Conservation (phyloP, 2,329 filamentous ascomycete genomes). For the Apiospora saccharicola region DNA sequence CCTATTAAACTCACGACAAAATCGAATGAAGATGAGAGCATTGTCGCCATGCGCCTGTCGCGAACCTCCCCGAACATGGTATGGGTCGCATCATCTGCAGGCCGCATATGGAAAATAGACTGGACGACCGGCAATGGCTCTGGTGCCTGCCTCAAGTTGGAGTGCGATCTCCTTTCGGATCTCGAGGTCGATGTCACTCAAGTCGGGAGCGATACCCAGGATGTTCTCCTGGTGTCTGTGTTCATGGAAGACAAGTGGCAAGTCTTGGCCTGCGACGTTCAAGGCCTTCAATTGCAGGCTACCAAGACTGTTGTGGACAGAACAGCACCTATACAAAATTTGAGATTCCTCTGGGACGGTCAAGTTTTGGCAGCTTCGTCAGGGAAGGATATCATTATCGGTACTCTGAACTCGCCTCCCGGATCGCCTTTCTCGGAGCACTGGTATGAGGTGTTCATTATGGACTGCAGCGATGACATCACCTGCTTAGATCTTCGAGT, state of each 20-base stretch:
- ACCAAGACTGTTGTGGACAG: slow-evolving; percentile 48
- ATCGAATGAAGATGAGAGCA: slow-evolving; percentile 41
- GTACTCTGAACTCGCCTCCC: slow-evolving; percentile 50
- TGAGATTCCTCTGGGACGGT: slow-evolving; percentile 61
- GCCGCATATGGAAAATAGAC: slow-evolving; percentile 63
- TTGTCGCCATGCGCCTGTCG: slow-evolving; percentile 56
- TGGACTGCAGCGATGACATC: slow-evolving; percentile 69
- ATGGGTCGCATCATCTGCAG: slow-evolving; percentile 68
- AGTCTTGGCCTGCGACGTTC: slow-evolving; percentile 55
- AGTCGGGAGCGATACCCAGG: slow-evolving; percentile 45
- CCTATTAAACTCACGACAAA: slow-evolving; percentile 51
- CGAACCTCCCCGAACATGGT: slow-evolving; percentile 53
- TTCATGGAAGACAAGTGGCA: slow-evolving; percentile 48
- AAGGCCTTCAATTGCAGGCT: slow-evolving; percentile 37
- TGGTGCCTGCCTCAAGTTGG: slow-evolving; percentile 51
- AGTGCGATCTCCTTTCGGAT: slow-evolving; percentile 54
- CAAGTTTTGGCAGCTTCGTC: slow-evolving; percentile 64
- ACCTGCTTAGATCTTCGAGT: slow-evolving; percentile 71
- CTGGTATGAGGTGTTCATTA: slow-evolving; percentile 63
- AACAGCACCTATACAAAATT: slow-evolving; percentile 51
- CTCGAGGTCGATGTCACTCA: slow-evolving; percentile 52
- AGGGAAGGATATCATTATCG: slow-evolving; percentile 66
- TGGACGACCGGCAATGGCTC: slow-evolving; percentile 60
- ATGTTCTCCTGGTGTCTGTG: slow-evolving; percentile 58
- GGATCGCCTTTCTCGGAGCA: slow-evolving; percentile 49